Percentiles rank a stretch among this genome's conserved stretches.
Evolutionary conservation across 805 yeast genomes (phyloP).

Genomic region (Spathaspora girioi): DNA sequence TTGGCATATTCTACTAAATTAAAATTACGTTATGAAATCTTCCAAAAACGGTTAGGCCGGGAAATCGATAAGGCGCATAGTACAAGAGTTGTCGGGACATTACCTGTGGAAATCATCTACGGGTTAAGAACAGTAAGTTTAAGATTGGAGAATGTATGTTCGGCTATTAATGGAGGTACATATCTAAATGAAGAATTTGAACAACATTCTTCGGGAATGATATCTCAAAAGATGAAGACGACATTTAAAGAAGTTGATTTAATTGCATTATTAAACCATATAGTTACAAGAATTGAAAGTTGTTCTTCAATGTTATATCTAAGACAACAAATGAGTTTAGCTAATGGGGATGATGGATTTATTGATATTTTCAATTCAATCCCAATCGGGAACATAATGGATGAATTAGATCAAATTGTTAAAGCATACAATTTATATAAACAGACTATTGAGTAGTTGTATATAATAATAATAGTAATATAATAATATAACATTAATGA

Average conservation of each 20-base stretch:
- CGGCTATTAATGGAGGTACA: conserved; percentile 45
- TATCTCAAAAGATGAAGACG: conserved; percentile 15
- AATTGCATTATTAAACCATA: conserved; percentile 55
- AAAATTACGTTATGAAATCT: conserved; percentile 52
- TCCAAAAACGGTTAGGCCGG: conserved; percentile 22
- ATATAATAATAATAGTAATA: not conserved
- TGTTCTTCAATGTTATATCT: conserved; percentile 37
- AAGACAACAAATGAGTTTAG: conserved; percentile 27
- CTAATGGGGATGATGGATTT: conserved; percentile 19
- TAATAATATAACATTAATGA: too few species aligned
- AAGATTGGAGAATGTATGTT: conserved; percentile 55
- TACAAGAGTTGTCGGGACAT: conserved; percentile 33
- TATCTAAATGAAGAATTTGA: conserved; percentile 23
- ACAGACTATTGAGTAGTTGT: not conserved
- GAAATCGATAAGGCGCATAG: conserved; percentile 23
- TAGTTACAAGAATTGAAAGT: conserved; percentile 67
- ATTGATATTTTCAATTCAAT: conserved; percentile 16
- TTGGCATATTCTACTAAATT: conserved; percentile 69
- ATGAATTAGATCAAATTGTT: conserved; percentile 17
- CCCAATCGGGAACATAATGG: conserved; percentile 20
- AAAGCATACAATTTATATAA: not conserved
- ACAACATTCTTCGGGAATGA: conserved; percentile 21
- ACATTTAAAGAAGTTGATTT: conserved; percentile 38
- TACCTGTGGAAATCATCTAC: conserved; percentile 44
- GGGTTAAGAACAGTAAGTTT: conserved; percentile 53